Base-by-base conservation (phyloP, 2,329 filamentous ascomycete species). In the Venturia pyrina region DNA sequence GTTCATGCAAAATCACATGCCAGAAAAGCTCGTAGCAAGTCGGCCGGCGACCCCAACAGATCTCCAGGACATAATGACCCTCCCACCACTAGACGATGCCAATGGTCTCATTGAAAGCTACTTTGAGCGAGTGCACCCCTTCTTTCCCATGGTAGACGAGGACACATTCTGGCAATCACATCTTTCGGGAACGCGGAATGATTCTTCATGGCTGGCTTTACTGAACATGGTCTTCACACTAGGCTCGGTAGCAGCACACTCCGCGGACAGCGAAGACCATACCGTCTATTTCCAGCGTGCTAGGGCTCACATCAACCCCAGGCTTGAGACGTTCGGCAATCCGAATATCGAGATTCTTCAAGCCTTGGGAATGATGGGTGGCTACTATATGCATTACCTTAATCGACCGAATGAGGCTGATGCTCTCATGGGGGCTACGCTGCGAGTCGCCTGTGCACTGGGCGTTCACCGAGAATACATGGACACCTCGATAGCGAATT, bases 391-490 rank as follows among this genome's bases (percentile, higher is more conserved):
- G 66, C 89, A 91, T 74, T 91, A 91, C 71, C 85, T 89, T 70
- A 90, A 90, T 75, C 82, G 88, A 24, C 89, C 89, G 1, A 91
- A 91, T 72, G 88, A 91, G 79, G 89, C 88, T 19, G 89, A 90
- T 72, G 85, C 87, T 32, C 80, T 91, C 11, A 83, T 89, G 71
- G 89, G 89, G 21, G 88, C 87, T 2, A 86, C 87, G 3, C 80
- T 90, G 65, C 82, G 89, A 65, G 89, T 91, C 83, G 88, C 89
- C n/a, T 89, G 86, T 67, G 86, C 87, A 0, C 79, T 91, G 37
- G 89, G 89, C 1, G 76, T 91, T 19, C 89, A 91, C 73, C 82
- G 88, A 63, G 89, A 91, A 70, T 82, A 82, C 67, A 74, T 77
- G 0, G 78, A 80, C 43, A 44, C 64, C 7, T 48, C 66, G 8